A percentile compares a stretch with the other conserved stretches of the same genome.
phyloP scores from a whole-genome alignment of 169 alveolate genomes.

The Perkinsus olseni region DNA sequence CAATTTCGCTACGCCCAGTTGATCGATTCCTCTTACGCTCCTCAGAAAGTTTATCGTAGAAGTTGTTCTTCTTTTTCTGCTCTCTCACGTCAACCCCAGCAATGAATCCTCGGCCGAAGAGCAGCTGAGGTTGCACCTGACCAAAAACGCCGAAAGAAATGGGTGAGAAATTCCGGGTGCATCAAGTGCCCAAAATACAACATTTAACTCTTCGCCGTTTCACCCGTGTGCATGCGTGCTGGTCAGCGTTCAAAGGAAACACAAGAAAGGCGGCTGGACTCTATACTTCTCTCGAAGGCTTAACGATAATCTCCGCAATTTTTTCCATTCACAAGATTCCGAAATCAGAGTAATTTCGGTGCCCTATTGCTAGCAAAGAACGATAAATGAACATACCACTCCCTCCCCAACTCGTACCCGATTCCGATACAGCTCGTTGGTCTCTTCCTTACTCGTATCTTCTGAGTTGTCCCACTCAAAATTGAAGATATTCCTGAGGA shows the following conservation, averaged over 20 bases:
- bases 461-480: conserved; percentile 80
- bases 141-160: no score
- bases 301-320: no score
- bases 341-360: no score
- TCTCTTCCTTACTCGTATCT: conserved; percentile 65
- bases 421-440: conserved; percentile 75
- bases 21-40: neutral
- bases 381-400: no score
- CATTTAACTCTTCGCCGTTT: no score
- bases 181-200: no score
- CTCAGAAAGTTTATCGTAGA: conserved; percentile 53
- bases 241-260: no score
- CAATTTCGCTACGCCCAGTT: conserved; percentile 9
- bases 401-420: conserved; percentile 48
- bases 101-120: conserved; percentile 78
- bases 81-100: conserved; percentile 68
- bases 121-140: conserved; percentile 55
- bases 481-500: conserved; percentile 48
- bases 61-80: conserved; percentile 56
- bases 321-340: no score
- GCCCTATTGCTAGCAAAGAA: no score
- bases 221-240: neutral
- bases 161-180: no score
- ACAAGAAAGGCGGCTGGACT: no score
- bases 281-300: no score